Evolutionary conservation across 2,329 filamentous ascomycete genomes (phyloP).

Genomic region (Colletotrichum tofieldiae): DNA sequence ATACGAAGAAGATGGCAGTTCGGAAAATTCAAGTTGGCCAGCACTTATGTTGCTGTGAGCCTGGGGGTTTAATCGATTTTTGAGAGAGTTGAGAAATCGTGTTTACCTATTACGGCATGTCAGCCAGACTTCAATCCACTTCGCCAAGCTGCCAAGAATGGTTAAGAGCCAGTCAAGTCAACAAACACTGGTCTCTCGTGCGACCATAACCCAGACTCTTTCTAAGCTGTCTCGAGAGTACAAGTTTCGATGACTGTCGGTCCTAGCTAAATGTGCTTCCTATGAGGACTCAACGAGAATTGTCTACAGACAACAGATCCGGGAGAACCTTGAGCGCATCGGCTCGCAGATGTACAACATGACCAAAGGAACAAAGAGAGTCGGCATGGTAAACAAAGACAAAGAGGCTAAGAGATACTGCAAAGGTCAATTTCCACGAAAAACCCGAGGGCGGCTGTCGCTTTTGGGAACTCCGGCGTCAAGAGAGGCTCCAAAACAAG

Average conservation of each 20-base stretch:
- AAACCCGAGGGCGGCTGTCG: no score
- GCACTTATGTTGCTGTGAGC: rapidly evolving
- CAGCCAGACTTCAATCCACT: background rate
- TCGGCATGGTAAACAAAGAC: background rate
- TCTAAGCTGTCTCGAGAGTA: no score
- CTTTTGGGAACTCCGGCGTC: no score
- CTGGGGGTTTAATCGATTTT: no score
- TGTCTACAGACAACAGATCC: background rate
- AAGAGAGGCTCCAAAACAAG: no score
- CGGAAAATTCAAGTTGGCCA: background rate
- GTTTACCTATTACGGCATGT: background rate
- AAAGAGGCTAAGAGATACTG: background rate
- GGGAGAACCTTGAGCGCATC: background rate
- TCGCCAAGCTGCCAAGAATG: constrained; percentile 10
- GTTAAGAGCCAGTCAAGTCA: background rate
- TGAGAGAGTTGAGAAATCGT: no score
- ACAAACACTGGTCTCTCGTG: background rate
- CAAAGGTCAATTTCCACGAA: no score
- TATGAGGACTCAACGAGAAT: background rate
- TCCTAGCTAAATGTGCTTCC: background rate
- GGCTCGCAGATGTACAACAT: background rate
- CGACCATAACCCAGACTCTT: background rate
- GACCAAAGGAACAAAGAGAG: background rate
- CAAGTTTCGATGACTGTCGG: background rate
- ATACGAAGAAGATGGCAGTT: background rate